A percentile compares a stretch with the other conserved stretches of the same genome.
phyloP scores from a whole-genome alignment of 148 eudicot species.

The Tetragonia tetragonoides region DNA sequence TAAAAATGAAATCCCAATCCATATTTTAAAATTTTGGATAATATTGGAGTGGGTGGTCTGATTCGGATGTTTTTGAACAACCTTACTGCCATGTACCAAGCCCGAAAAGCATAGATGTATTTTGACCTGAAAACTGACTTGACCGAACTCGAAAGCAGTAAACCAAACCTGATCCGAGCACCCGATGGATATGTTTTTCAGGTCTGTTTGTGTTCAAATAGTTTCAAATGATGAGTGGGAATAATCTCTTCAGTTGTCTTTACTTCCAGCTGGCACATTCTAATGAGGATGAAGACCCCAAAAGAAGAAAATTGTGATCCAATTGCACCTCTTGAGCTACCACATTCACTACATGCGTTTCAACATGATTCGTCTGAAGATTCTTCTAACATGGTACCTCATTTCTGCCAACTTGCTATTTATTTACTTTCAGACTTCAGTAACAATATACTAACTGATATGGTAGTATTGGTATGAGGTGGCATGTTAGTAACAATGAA shows the following conservation, averaged over 20 bases:
- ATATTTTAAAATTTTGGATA: too few relatives aligned
- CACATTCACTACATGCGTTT: conserved; percentile 90
- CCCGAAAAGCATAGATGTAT: too few relatives aligned
- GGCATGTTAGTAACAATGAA: background rate
- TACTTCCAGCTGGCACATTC: conserved; percentile 80
- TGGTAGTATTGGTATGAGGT: background rate
- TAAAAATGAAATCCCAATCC: too few relatives aligned
- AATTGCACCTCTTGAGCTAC: conserved; percentile 82
- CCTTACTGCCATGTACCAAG: too few relatives aligned
- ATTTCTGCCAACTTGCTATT: background rate
- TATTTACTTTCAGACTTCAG: background rate
- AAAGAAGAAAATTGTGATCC: conserved; percentile 68
- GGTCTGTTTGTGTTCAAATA: background rate
- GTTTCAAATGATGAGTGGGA: background rate
- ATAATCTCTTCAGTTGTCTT: background rate
- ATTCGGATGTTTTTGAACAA: too few relatives aligned
- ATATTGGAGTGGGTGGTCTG: too few relatives aligned
- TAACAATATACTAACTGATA: background rate
- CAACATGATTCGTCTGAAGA: conserved; percentile 65
- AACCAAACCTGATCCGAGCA: too few relatives aligned
- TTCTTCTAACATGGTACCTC: conserved; percentile 61
- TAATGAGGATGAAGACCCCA: conserved; percentile 84
- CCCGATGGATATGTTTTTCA: too few relatives aligned
- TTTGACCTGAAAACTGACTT: too few relatives aligned
- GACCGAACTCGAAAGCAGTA: too few relatives aligned